phyloP scores from a whole-genome alignment of 805 yeast species.

The Peterozyma xylosa region DNA sequence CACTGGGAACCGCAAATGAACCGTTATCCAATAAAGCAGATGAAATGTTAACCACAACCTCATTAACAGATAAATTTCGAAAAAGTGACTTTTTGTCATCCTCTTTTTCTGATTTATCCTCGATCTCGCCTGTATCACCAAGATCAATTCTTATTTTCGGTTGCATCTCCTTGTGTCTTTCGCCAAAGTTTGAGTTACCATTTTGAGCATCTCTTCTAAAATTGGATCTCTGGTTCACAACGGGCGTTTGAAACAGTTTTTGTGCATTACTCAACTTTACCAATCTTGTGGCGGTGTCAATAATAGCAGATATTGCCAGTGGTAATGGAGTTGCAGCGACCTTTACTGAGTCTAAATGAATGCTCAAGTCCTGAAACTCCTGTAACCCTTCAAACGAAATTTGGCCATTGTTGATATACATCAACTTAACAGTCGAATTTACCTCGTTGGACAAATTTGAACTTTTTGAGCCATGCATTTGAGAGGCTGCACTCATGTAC shows the following conservation, averaged over 20 bases:
- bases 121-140: not conserved
- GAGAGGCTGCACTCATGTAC: conserved; percentile 76
- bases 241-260: conserved; percentile 2
- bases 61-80: conserved; percentile 28
- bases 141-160: conserved; percentile 4
- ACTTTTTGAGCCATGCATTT: conserved; percentile 23
- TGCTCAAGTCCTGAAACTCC: conserved; percentile 23
- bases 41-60: conserved; percentile 33
- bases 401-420: conserved; percentile 27
- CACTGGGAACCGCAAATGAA: conserved; percentile 26
- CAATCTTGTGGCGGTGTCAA: conserved; percentile 29
- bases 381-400: conserved; percentile 42
- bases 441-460: conserved; percentile 10
- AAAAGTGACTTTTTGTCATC: conserved; percentile 20
- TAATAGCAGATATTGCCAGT: conserved; percentile 26
- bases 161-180: no score
- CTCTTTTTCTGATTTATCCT: conserved; percentile 10
- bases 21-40: conserved; percentile 38
- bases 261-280: conserved; percentile 26
- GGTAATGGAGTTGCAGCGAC: conserved; percentile 37
- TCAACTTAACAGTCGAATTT: conserved; percentile 12
- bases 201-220: no score
- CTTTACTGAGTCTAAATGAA: conserved; percentile 32
- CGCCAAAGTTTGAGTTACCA: no score
- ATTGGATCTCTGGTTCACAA: no score